Percentiles rank a stretch among this genome's conserved stretches.
phyloP scores from a whole-genome alignment of 768 basidiomycete species.

The Collybia sordida region DNA sequence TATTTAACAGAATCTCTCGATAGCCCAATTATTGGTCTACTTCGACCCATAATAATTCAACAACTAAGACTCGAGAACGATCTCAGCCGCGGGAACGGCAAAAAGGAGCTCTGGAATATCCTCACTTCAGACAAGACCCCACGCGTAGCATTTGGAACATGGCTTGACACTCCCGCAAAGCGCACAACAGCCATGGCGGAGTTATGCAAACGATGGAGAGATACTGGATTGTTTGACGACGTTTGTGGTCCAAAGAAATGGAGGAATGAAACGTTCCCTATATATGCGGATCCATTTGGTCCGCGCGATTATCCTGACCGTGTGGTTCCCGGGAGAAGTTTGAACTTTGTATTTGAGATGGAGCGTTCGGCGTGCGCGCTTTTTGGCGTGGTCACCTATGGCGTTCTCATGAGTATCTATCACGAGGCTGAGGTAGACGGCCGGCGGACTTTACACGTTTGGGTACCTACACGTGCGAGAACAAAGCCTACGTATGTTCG shows the following conservation, averaged over 20 bases:
- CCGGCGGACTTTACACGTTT: constrained; percentile 53
- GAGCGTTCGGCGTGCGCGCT: constrained; percentile 87
- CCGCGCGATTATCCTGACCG: constrained; percentile 44
- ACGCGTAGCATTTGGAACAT: constrained; percentile 49
- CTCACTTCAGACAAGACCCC: constrained; percentile 13
- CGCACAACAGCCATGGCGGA: constrained; percentile 63
- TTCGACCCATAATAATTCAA: constrained; percentile 56
- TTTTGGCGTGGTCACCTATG: constrained; percentile 89
- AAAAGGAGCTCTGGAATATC: constrained; percentile 39
- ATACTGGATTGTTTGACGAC: constrained; percentile 56
- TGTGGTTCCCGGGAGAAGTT: constrained; percentile 26
- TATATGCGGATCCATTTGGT: constrained; percentile 72
- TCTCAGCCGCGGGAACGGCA: constrained; percentile 20
- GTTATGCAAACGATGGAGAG: constrained; percentile 77
- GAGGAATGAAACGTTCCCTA: constrained; percentile 82
- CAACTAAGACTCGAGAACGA: constrained; percentile 55
- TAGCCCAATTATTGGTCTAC: constrained; percentile 60
- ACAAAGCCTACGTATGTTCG: constrained; percentile 85
- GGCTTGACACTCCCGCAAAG: constrained; percentile 53
- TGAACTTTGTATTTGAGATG: constrained; percentile 83
- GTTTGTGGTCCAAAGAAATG: constrained; percentile 78
- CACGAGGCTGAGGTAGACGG: constrained; percentile 38
- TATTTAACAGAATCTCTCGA: constrained; percentile 47
- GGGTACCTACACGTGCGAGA: constrained; percentile 83
- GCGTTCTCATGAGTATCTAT: constrained; percentile 89